Conservation (phyloP, 1,139 yeast genomes). For the Candida sojae region DNA sequence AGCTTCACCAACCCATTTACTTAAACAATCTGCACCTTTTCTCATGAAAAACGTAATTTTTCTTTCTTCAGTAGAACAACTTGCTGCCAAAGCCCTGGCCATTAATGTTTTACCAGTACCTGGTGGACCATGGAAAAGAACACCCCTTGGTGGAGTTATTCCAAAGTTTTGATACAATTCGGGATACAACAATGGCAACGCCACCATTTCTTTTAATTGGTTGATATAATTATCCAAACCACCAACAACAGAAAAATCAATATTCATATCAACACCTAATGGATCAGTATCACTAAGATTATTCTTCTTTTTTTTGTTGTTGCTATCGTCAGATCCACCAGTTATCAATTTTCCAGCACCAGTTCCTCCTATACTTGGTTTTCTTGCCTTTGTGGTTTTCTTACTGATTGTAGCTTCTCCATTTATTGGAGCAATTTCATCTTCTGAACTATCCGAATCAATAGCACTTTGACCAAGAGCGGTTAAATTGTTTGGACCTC, state of each 20-base stretch:
- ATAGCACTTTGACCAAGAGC: conserved; percentile 52
- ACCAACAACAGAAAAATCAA: conserved; percentile 88
- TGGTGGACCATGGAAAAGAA: conserved; percentile 97
- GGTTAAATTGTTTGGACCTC: conserved; percentile 27
- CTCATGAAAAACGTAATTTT: conserved; percentile 97
- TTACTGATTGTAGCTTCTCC: conserved; percentile 38
- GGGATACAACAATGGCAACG: conserved; percentile 88
- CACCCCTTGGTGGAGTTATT: conserved; percentile 97
- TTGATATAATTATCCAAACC: conserved; percentile 89
- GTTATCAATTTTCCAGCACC: conserved; percentile 29
- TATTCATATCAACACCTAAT: conserved; percentile 88
- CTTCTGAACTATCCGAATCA: conserved; percentile 78
- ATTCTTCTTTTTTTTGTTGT: conserved; percentile 51
- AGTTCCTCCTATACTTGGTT: conserved; percentile 17
- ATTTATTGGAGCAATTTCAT: conserved; percentile 45
- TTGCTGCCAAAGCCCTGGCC: conserved; percentile 97
- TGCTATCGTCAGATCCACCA: conserved; percentile 31
- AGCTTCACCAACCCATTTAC: conserved; percentile 99
- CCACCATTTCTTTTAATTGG: conserved; percentile 96
- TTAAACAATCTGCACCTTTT: conserved; percentile 95
- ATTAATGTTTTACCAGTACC: conserved; percentile 98
- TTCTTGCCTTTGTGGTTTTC: conserved; percentile 19
- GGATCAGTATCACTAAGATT: conserved; percentile 93
- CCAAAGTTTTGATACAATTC: conserved; percentile 88
- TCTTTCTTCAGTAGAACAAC: conserved; percentile 78